Evolutionary conservation across 1,139 yeast genomes (phyloP).

Genomic region (Pneumocystis oryctolagi): DNA sequence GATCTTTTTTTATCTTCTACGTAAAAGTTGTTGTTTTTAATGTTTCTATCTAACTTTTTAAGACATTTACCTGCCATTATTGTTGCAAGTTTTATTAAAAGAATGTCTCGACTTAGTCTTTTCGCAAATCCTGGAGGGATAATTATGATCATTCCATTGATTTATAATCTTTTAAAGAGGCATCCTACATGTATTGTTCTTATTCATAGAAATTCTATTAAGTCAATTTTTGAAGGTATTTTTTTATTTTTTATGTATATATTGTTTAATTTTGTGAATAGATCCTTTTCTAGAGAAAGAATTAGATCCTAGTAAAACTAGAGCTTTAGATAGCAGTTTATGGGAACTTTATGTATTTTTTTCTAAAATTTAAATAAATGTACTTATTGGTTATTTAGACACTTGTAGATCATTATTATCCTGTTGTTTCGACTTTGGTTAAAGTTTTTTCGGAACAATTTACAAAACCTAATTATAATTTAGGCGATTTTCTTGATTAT

Average conservation of each 20-base stretch:
- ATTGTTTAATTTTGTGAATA: constrained; percentile 5
- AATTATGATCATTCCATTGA: constrained; percentile 75
- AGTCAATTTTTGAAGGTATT: constrained; percentile 21
- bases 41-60: neutral
- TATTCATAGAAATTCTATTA: constrained; percentile 41
- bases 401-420: constrained; percentile 78
- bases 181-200: constrained; percentile 90
- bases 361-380: neutral
- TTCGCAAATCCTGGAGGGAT: constrained; percentile 84
- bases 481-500: constrained; percentile 94
- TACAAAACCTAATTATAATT: constrained; percentile 66
- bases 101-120: constrained; percentile 56
- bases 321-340: constrained; percentile 69
- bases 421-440: constrained; percentile 86
- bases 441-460: constrained; percentile 80
- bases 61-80: constrained; percentile 62
- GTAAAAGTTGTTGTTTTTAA: constrained; percentile 1
- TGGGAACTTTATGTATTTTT: constrained; percentile 61
- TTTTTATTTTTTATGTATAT: neutral
- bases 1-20: constrained; percentile 78
- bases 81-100: constrained; percentile 80
- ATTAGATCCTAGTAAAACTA: constrained; percentile 57
- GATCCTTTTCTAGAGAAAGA: constrained; percentile 56
- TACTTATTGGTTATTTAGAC: constrained; percentile 20
- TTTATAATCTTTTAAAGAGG: constrained; percentile 72